These are phyloP conservation scores for Cladobotryum protrusum DNA, from an alignment of 2,329 filamentous ascomycete genomes.

Conservation along the genomic window DNA sequence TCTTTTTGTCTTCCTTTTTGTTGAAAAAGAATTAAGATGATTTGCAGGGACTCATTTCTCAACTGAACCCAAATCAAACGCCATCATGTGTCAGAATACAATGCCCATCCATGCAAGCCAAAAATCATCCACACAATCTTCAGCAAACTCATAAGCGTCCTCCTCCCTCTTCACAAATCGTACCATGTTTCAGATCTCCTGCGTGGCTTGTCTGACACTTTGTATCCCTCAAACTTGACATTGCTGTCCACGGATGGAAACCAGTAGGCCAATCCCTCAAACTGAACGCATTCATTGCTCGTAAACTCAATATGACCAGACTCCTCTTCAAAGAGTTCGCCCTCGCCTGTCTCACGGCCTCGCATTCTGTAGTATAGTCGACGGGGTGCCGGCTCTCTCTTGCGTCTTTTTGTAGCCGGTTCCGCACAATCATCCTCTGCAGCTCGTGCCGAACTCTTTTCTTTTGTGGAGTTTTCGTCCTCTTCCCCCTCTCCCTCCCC, in stretches of 20 bases:
- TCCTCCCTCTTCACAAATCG: no score
- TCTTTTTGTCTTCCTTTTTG: background rate
- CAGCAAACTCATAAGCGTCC: no score
- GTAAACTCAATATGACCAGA: background rate
- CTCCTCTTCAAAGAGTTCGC: background rate
- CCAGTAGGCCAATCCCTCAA: background rate
- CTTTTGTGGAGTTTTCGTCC: background rate
- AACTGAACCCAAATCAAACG: no score
- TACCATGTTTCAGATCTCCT: background rate
- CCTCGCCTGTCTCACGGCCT: background rate
- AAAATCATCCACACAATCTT: no score
- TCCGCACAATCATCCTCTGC: background rate
- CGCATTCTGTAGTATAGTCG: background rate
- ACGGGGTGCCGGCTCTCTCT: background rate
- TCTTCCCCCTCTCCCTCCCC: background rate
- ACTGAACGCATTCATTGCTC: background rate
- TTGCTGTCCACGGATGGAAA: background rate
- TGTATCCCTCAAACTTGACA: constrained; percentile 1
- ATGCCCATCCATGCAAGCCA: no score
- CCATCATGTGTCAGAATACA: no score
- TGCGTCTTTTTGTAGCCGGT: background rate
- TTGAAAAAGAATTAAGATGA: background rate
- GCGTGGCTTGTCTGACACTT: background rate
- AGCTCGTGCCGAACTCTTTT: background rate
- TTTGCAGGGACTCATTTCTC: no score